Percentiles rank a stretch among this genome's conserved stretches.
phyloP scores from a whole-genome alignment of 345 rosid species.

The Eucalyptus tenuipes region DNA sequence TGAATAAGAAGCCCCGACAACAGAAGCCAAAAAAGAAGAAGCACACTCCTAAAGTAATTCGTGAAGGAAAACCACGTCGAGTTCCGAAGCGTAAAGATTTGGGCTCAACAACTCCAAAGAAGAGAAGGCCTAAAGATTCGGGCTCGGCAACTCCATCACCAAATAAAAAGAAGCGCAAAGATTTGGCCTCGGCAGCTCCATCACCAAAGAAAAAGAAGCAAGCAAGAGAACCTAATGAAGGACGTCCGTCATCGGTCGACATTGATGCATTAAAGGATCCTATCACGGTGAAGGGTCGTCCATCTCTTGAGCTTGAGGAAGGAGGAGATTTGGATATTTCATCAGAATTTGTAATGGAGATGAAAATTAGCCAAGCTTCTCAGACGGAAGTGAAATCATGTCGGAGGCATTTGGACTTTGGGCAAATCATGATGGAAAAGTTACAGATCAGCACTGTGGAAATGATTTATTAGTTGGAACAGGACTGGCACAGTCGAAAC shows the following conservation, averaged over 20 bases:
- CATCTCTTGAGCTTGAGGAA: neutral
- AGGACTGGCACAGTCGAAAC: neutral
- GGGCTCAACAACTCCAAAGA: neutral
- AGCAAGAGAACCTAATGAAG: neutral
- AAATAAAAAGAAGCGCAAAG: neutral
- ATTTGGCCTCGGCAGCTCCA: neutral
- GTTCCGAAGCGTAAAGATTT: neutral
- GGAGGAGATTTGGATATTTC: neutral
- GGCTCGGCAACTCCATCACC: neutral
- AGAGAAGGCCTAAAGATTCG: neutral
- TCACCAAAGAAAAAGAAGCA: neutral
- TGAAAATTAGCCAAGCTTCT: neutral
- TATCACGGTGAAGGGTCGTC: neutral
- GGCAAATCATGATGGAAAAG: neutral
- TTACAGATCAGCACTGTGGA: neutral
- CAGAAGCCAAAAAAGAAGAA: slow-evolving; percentile 7
- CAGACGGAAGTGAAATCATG: neutral
- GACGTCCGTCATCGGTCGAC: neutral
- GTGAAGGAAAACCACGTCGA: neutral
- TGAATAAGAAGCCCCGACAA: neutral
- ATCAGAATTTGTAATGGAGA: neutral
- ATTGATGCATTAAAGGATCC: neutral
- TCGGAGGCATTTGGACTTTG: neutral
- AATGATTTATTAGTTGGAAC: neutral
- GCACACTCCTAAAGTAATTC: slow-evolving; percentile 12